Percentiles rank a stretch among this genome's conserved stretches.
Evolutionary conservation across 1,139 yeast species (phyloP).

Genomic region (Hansenula sp.): DNA sequence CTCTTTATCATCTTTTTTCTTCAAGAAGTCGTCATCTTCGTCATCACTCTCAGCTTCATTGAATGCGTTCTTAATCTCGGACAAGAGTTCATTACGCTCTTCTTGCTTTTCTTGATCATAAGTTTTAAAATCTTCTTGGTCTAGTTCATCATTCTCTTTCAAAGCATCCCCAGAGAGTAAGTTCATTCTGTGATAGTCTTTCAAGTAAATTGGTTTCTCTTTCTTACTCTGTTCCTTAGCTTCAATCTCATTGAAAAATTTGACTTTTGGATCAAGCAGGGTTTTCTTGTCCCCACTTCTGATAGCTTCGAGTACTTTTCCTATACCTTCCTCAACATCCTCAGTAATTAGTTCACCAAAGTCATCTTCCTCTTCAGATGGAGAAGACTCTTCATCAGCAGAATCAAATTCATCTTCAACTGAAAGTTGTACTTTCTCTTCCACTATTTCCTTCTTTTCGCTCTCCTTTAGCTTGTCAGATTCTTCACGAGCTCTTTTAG

Average conservation of each 20-base stretch:
- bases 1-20: slow-evolving; percentile 44
- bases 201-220: slow-evolving; percentile 80
- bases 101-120: slow-evolving; percentile 73
- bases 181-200: slow-evolving; percentile 88
- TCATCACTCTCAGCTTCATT: slow-evolving; percentile 43
- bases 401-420: slow-evolving; percentile 12
- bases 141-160: slow-evolving; percentile 44
- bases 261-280: slow-evolving; percentile 60
- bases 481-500: slow-evolving; percentile 64
- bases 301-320: slow-evolving; percentile 66
- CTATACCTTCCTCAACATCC: slow-evolving; percentile 78
- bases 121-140: slow-evolving; percentile 34
- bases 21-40: slow-evolving; percentile 54
- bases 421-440: slow-evolving; percentile 2
- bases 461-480: slow-evolving; percentile 24
- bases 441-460: slow-evolving; percentile 4
- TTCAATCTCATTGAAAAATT: slow-evolving; percentile 67
- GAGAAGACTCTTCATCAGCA: slow-evolving; percentile 9
- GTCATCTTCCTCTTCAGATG: slow-evolving; percentile 86
- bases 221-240: slow-evolving; percentile 32
- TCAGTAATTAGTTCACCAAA: slow-evolving; percentile 84
- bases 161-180: slow-evolving; percentile 58
- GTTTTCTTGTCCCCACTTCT: slow-evolving; percentile 54
- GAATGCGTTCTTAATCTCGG: slow-evolving; percentile 72
- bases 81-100: slow-evolving; percentile 64